Base-by-base conservation (phyloP, 1,284 basidiomycete species). In the Flammula alnicola region DNA sequence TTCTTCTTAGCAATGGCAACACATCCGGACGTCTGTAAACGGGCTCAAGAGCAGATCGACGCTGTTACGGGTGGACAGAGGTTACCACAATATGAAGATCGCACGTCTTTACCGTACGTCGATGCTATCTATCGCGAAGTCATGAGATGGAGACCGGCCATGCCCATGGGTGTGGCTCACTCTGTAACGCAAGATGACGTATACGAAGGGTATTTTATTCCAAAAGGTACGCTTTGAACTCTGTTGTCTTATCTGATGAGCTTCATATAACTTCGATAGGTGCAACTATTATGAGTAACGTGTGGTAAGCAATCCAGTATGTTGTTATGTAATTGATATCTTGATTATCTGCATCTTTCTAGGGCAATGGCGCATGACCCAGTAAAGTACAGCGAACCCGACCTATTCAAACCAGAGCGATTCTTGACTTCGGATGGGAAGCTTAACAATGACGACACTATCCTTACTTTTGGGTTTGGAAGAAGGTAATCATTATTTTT, bases 1-100 rank as follows among this genome's bases (percentile, higher is more conserved):
- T 69, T 71, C 50, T 45, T 73, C 22, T 59, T 69, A 25, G 61
- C 62, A 1, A 66, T 72, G 65, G 57, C 69, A 3, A 48, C 59
- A 3, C 47, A 67, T 48, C 72, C 71, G 4, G 65, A 69, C 20
- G 52, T 64, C 16, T 70, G 70, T 51, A 51, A 55, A 31, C 56
- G 49, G 46, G 63, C 61, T 8, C 65, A 64, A 41, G 53, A 45
- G 26, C 60, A 66, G 46, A 59, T 67, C 29, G 62, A 63, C 45
- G 25, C 42, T 8, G 55, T 66, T 9, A 49, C 64, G 20, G 65
- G 64, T 23, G 46, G 41, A 12, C 40, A 56, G 3, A 57, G 61
- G 14, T 53, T 67, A 1, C 65, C 65, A 0, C 58, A 54, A 4
- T 69, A 71, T 29, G 60, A 58, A 11, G 74, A 77, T 47, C 54